A percentile compares a stretch with the other conserved stretches of the same genome.
Evolutionary conservation across 2,329 filamentous ascomycete species (phyloP).

Genomic region (Aspergillus bombycis): DNA sequence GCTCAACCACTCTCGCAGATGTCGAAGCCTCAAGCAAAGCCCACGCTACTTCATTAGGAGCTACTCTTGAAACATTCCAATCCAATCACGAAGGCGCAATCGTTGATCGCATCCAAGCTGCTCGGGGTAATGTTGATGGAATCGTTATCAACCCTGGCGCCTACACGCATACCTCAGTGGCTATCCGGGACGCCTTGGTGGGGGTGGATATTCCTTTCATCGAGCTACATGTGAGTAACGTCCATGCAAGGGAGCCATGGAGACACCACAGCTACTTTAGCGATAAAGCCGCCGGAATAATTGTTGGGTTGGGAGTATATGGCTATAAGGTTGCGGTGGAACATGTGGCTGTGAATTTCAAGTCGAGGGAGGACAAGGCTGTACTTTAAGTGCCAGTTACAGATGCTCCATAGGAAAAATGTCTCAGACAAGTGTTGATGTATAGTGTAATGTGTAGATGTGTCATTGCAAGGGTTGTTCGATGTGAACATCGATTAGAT

Average conservation of each 20-base stretch:
- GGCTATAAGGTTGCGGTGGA: conserved; percentile 66
- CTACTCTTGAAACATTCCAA: conserved; percentile 65
- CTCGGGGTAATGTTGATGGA: conserved; percentile 62
- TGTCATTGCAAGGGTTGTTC: neutral
- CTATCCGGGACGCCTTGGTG: conserved; percentile 72
- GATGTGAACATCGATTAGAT: neutral
- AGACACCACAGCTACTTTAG: conserved; percentile 71
- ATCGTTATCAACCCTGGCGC: conserved; percentile 74
- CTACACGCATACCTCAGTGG: conserved; percentile 76
- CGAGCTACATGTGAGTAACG: conserved; percentile 76
- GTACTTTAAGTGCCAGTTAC: conserved; percentile 11
- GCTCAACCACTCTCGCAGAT: conserved; percentile 67
- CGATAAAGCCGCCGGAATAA: conserved; percentile 74
- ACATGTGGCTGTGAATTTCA: conserved; percentile 46
- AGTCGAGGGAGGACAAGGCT: conserved; percentile 34
- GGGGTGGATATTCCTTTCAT: conserved; percentile 73
- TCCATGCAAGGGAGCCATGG: conserved; percentile 71
- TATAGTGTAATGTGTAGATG: neutral
- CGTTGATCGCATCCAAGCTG: conserved; percentile 72
- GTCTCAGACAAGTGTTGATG: neutral
- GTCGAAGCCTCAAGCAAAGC: conserved; percentile 55
- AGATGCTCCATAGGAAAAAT: neutral
- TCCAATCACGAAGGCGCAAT: conserved; percentile 78
- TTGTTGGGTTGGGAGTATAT: conserved; percentile 68
- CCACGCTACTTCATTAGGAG: conserved; percentile 55